Percentiles rank a stretch among this genome's conserved stretches.
Conservation (phyloP, 139 green algal species). For the Zygnema cylindricum region DNA sequence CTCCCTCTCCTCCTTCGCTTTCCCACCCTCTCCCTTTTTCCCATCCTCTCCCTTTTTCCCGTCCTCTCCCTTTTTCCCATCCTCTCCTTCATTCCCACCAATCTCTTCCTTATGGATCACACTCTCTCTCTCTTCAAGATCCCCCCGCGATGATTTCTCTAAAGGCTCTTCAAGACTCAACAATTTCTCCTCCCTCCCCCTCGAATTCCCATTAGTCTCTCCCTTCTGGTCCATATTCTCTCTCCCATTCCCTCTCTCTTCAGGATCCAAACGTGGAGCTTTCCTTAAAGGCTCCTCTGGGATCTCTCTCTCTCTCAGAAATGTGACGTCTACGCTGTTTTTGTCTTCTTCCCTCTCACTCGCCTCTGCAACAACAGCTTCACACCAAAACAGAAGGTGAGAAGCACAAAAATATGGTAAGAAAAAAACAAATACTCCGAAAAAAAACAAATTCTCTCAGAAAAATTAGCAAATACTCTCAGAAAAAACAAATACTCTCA, state of each 20-base stretch:
- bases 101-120: not conserved
- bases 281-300: not conserved
- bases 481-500: too few relatives aligned
- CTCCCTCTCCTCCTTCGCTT: not conserved
- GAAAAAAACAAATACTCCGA: too few relatives aligned
- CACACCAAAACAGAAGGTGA: too few relatives aligned
- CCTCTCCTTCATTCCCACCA: not conserved
- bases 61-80: not conserved
- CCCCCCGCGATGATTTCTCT: too few relatives aligned
- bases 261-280: too few relatives aligned
- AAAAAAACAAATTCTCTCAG: too few relatives aligned
- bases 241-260: not conserved
- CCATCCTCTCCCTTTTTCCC: not conserved
- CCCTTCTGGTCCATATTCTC: not conserved
- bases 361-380: not conserved
- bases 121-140: not conserved
- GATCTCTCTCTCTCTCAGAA: not conserved
- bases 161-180: too few relatives aligned
- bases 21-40: not conserved
- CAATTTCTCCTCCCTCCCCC: not conserved
- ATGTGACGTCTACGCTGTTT: not conserved
- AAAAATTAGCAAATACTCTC: too few relatives aligned
- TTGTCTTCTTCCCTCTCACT: not conserved
- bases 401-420: too few relatives aligned
- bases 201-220: not conserved